Percentiles rank a stretch among this genome's conserved stretches.
Evolutionary conservation across 2,329 filamentous ascomycete genomes (phyloP).

Genomic region (Mollisiaceae sp.): DNA sequence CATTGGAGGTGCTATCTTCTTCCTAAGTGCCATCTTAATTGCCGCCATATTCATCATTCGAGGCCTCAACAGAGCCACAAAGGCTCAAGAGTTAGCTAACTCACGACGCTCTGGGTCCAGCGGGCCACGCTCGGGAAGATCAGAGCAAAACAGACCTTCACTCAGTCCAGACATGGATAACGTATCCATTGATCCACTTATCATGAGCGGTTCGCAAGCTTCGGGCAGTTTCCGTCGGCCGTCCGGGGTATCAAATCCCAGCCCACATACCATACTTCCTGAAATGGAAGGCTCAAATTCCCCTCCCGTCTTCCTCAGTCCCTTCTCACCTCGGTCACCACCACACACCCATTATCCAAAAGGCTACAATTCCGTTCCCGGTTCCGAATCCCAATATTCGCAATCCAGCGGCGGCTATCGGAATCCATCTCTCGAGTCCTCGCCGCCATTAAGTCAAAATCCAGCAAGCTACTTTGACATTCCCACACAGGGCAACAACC

Average conservation of each 20-base stretch:
- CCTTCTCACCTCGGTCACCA: conserved; percentile 30
- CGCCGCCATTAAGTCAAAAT: conserved; percentile 27
- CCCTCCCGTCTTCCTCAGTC: conserved; percentile 31
- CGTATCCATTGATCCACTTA: conserved; percentile 40
- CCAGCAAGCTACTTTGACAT: conserved; percentile 33
- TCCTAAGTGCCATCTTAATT: conserved; percentile 54
- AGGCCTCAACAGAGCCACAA: conserved; percentile 48
- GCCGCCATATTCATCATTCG: conserved; percentile 56
- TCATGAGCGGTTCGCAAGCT: conserved; percentile 34
- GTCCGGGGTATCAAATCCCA: conserved; percentile 18
- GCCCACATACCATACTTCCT: conserved; percentile 21
- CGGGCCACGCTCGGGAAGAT: conserved; percentile 17
- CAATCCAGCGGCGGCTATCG: conserved; percentile 23
- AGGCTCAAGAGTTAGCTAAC: conserved; percentile 42
- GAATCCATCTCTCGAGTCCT: conserved; percentile 27
- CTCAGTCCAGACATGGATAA: conserved; percentile 31
- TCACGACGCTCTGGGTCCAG: conserved; percentile 31
- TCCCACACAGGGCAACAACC: conserved; percentile 25
- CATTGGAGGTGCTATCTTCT: conserved; percentile 54
- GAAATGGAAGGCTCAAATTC: conserved; percentile 27
- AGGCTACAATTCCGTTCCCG: conserved; percentile 34
- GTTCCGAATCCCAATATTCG: conserved; percentile 28
- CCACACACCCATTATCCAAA: conserved; percentile 25
- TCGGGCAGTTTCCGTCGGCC: conserved; percentile 27
- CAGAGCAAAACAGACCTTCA: conserved; percentile 10